phyloP scores from a whole-genome alignment of 441 rosid species.

The Flueggea neowawraea region DNA sequence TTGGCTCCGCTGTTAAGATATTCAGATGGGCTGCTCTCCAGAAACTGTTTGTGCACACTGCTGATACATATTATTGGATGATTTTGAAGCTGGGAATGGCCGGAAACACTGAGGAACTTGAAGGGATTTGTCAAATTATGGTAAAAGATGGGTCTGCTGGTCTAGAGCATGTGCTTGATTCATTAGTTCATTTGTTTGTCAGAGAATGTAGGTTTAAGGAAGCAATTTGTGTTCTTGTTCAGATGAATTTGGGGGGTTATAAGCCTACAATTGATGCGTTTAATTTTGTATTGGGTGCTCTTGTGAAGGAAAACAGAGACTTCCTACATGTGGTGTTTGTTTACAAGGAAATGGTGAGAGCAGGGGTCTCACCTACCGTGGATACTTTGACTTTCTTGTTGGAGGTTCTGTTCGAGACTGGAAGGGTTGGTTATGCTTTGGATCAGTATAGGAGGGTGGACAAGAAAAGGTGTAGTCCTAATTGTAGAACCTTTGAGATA shows the following conservation, averaged over 20 bases:
- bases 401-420: conserved; percentile 42
- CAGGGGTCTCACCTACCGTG: conserved; percentile 36
- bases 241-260: conserved; percentile 31
- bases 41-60: conserved; percentile 39
- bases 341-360: conserved; percentile 64
- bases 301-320: conserved; percentile 34
- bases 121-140: conserved; percentile 35
- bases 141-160: conserved; percentile 29
- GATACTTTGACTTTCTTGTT: conserved; percentile 45
- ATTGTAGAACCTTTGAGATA: conserved; percentile 43
- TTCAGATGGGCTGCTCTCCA: conserved; percentile 54
- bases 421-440: conserved; percentile 37
- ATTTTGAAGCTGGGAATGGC: conserved; percentile 51
- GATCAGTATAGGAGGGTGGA: conserved; percentile 49
- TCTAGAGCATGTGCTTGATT: conserved; percentile 26
- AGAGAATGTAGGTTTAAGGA: conserved; percentile 28
- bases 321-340: conserved; percentile 41
- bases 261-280: conserved; percentile 30
- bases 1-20: conserved; percentile 36
- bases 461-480: conserved; percentile 43
- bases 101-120: conserved; percentile 40
- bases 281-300: conserved; percentile 39
- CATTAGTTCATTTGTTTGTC: conserved; percentile 37
- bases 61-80: conserved; percentile 39
- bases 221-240: conserved; percentile 36